Conservation (phyloP, 805 yeast genomes). For the Candida stauntonica region DNA sequence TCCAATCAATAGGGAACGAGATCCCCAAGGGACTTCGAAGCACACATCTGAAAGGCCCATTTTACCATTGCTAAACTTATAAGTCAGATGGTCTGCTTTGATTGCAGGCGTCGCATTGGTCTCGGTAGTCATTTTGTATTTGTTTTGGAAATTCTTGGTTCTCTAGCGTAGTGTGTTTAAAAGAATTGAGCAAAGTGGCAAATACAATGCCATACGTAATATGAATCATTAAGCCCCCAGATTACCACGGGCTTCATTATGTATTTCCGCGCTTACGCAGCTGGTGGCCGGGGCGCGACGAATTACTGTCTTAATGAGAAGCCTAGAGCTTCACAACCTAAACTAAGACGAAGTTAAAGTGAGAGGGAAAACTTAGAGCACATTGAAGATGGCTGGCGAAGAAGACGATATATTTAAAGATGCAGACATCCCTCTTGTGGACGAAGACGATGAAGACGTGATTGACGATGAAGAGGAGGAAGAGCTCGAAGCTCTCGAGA, state of each 20-base stretch:
- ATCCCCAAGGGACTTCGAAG: slow-evolving; percentile 60
- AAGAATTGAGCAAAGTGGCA: slow-evolving; percentile 1
- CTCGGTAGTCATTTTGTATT: neutral
- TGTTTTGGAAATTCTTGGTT: too few species aligned
- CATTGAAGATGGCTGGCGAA: too few species aligned
- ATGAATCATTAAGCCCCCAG: too few species aligned
- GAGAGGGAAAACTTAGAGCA: too few species aligned
- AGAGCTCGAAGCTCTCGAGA: slow-evolving; percentile 26
- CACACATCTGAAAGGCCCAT: slow-evolving; percentile 67
- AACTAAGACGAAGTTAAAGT: too few species aligned
- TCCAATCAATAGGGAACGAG: slow-evolving; percentile 78
- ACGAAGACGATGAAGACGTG: slow-evolving; percentile 27
- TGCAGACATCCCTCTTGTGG: slow-evolving; percentile 20
- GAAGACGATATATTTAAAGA: slow-evolving; percentile 26
- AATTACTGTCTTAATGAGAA: too few species aligned
- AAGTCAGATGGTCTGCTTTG: slow-evolving; percentile 58
- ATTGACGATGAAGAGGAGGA: slow-evolving; percentile 26
- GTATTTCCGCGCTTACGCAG: too few species aligned
- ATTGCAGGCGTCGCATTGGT: slow-evolving; percentile 38
- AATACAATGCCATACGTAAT: too few species aligned
- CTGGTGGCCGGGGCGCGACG: too few species aligned
- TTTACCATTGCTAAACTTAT: slow-evolving; percentile 56
- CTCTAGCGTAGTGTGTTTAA: too few species aligned
- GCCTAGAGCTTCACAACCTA: too few species aligned
- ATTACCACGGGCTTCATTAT: too few species aligned